Conservation (phyloP, 768 basidiomycete genomes). For the Russula sp. region DNA sequence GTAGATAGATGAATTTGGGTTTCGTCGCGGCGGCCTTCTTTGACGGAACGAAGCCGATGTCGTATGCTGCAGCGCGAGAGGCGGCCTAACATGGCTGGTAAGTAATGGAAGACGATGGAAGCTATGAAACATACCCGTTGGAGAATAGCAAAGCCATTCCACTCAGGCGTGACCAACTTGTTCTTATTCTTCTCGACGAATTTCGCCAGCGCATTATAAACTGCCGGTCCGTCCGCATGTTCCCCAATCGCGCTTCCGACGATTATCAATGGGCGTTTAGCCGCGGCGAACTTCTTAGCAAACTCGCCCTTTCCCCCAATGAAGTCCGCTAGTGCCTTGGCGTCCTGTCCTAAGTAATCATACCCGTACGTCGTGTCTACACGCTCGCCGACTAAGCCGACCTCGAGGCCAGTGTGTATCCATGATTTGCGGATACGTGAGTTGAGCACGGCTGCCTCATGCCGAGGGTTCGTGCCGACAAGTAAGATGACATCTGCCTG, state of each 20-base stretch:
- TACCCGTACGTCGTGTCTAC: conserved; percentile 92
- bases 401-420: conserved; percentile 78
- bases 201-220: conserved; percentile 68
- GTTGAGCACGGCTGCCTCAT: conserved; percentile 96
- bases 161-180: conserved; percentile 75
- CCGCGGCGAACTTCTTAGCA: conserved; percentile 77
- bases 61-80: conserved; percentile 90
- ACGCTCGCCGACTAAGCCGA: conserved; percentile 85
- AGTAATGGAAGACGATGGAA: conserved; percentile 1
- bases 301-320: conserved; percentile 72
- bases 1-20: conserved; percentile 94
- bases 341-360: conserved; percentile 76
- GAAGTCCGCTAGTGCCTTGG: conserved; percentile 71
- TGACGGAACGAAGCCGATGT: conserved; percentile 88
- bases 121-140: conserved; percentile 63
- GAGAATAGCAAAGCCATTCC: conserved; percentile 92
- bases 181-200: conserved; percentile 74
- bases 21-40: conserved; percentile 62
- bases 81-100: conserved; percentile 48
- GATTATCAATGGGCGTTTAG: conserved; percentile 88
- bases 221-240: conserved; percentile 74
- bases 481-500: conserved; percentile 88
- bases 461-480: conserved; percentile 93
- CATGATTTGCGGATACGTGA: conserved; percentile 94
- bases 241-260: conserved; percentile 84